A percentile compares a stretch with the other conserved stretches of the same genome.
These are phyloP conservation scores for Nannochloris sp. DNA, from an alignment of 139 green algal genomes.

Conservation along the genomic window DNA sequence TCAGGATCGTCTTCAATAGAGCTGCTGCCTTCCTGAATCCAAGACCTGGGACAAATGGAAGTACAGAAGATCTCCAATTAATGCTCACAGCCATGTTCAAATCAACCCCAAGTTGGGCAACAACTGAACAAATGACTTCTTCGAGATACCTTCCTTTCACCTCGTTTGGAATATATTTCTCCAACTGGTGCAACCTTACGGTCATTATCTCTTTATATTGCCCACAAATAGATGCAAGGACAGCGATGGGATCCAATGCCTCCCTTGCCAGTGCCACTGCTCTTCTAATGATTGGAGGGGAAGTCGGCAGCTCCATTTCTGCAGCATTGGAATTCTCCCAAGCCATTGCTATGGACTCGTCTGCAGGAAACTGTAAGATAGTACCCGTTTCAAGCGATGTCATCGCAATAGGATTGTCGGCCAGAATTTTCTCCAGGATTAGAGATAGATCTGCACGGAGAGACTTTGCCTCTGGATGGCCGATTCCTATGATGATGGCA, in stretches of 20 bases:
- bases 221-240: constrained; percentile 62
- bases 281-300: constrained; percentile 54
- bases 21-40: constrained; percentile 74
- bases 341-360: constrained; percentile 62
- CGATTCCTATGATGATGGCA: constrained; percentile 62
- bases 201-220: constrained; percentile 24
- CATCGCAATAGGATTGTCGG: constrained; percentile 34
- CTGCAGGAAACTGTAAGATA: constrained; percentile 46
- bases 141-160: constrained; percentile 41
- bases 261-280: constrained; percentile 72
- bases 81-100: constrained; percentile 66
- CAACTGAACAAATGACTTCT: constrained; percentile 37
- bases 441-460: constrained; percentile 55
- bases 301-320: constrained; percentile 48
- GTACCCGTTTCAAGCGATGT: constrained; percentile 28
- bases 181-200: constrained; percentile 40
- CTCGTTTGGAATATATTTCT: constrained; percentile 41
- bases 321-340: constrained; percentile 65
- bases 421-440: constrained; percentile 48
- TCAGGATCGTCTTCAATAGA: constrained; percentile 42
- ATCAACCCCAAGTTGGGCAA: constrained; percentile 66
- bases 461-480: constrained; percentile 34
- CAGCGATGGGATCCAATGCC: constrained; percentile 71
- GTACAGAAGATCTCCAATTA: constrained; percentile 53
- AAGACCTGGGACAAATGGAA: constrained; percentile 77